Evolutionary conservation across 2,329 filamentous ascomycete species (phyloP).

Genomic region (Catunica adiposa): DNA sequence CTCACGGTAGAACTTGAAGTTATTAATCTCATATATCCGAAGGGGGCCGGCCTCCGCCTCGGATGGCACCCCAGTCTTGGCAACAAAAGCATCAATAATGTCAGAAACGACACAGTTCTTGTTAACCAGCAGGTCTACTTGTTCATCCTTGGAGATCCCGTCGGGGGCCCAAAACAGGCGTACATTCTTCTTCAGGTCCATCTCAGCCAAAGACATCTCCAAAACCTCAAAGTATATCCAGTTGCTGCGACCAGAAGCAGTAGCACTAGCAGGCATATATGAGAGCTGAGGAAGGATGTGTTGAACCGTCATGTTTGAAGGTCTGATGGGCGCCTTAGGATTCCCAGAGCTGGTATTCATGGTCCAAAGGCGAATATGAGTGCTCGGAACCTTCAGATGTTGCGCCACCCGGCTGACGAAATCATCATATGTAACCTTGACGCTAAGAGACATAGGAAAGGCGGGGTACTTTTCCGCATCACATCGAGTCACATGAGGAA

Average conservation of each 20-base stretch:
- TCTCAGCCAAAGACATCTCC: constrained; percentile 82
- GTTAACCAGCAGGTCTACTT: constrained; percentile 66
- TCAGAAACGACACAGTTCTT: constrained; percentile 73
- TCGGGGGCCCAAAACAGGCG: constrained; percentile 76
- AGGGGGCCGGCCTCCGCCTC: constrained; percentile 54
- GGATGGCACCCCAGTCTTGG: constrained; percentile 63
- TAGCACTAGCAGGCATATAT: no score
- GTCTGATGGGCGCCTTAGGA: constrained; percentile 63
- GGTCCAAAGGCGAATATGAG: constrained; percentile 82
- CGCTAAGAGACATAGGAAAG: constrained; percentile 66
- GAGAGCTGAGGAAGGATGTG: constrained; percentile 42
- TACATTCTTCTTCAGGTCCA: constrained; percentile 80
- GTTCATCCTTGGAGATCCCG: constrained; percentile 82
- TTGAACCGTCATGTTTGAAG: constrained; percentile 36
- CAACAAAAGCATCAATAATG: constrained; percentile 56
- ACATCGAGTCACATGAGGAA: constrained; percentile 44
- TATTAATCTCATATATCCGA: constrained; percentile 67
- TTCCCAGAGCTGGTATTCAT: constrained; percentile 62
- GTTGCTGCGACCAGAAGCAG: constrained; percentile 27
- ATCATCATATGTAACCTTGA: constrained; percentile 80
- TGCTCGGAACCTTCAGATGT: constrained; percentile 58
- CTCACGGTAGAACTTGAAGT: constrained; percentile 69
- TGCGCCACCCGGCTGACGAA: constrained; percentile 71
- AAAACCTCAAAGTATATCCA: constrained; percentile 83
- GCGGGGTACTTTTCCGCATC: constrained; percentile 41